These are phyloP conservation scores for Stylonectria norvegica DNA, from an alignment of 2,329 filamentous ascomycete genomes.

Conservation along the genomic window DNA sequence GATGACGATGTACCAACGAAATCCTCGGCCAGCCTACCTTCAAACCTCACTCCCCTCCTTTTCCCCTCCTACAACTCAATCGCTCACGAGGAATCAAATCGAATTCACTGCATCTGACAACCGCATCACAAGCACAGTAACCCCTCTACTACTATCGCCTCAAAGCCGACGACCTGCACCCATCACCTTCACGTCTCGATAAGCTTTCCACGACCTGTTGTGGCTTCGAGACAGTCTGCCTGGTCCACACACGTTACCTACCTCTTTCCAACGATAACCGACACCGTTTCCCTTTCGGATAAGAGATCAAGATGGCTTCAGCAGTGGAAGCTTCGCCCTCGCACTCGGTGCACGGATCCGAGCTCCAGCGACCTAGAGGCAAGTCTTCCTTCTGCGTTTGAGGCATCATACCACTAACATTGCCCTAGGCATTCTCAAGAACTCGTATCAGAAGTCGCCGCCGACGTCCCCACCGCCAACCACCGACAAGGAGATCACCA, in stretches of 20 bases:
- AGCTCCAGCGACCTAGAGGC: slow-evolving; percentile 47
- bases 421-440: slow-evolving; percentile 85
- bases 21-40: no score
- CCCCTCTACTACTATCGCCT: background rate
- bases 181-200: slow-evolving; percentile 10
- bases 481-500: slow-evolving; percentile 81
- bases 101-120: slow-evolving; percentile 17
- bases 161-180: slow-evolving; percentile 8
- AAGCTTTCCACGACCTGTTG: background rate
- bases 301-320: slow-evolving; percentile 39
- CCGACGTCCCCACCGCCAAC: slow-evolving; percentile 47
- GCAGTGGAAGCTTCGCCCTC: slow-evolving; percentile 36
- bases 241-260: background rate
- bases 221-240: background rate
- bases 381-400: slow-evolving; percentile 9
- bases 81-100: slow-evolving; percentile 22
- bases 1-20: no score
- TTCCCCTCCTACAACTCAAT: slow-evolving; percentile 16
- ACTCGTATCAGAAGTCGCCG: slow-evolving; percentile 66
- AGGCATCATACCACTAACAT: background rate
- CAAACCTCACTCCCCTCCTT: slow-evolving; percentile 8
- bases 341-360: slow-evolving; percentile 41
- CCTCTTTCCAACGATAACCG: background rate
- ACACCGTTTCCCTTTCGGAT: slow-evolving; percentile 1
- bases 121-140: slow-evolving; percentile 19